Conservation (phyloP, 805 yeast genomes). For the Lipomyces chichibuensis region DNA sequence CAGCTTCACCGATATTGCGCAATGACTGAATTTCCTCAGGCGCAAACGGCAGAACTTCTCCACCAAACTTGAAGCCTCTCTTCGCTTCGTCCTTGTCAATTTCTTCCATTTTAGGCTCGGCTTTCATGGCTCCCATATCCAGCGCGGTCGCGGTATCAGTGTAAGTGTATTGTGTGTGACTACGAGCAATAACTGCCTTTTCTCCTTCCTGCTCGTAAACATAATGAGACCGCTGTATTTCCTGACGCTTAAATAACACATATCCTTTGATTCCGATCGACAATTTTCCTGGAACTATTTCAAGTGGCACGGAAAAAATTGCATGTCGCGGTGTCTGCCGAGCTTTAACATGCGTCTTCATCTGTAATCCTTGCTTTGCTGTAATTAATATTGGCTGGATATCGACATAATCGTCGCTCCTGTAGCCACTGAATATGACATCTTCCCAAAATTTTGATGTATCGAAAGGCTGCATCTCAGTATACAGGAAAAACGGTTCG, state of each 20-base stretch:
- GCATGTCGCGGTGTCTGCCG: constrained; percentile 66
- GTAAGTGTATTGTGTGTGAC: constrained; percentile 4
- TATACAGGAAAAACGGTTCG: constrained; percentile 63
- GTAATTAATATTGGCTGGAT: constrained; percentile 32
- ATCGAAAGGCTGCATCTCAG: constrained; percentile 48
- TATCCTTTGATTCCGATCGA: constrained; percentile 74
- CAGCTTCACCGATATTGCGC: constrained; percentile 50
- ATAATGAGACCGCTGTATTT: constrained; percentile 52
- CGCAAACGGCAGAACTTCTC: constrained; percentile 49
- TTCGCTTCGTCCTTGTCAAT: constrained; percentile 40
- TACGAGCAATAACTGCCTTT: constrained; percentile 52
- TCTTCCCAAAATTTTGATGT: constrained; percentile 56
- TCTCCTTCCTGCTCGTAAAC: constrained; percentile 59
- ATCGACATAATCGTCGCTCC: background rate
- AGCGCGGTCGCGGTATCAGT: background rate
- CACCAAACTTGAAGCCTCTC: constrained; percentile 54
- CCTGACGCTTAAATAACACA: constrained; percentile 60
- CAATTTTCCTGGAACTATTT: constrained; percentile 57
- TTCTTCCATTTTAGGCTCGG: background rate
- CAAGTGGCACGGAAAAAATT: constrained; percentile 51
- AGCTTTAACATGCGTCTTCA: constrained; percentile 53
- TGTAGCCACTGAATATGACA: constrained; percentile 27
- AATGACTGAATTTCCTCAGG: constrained; percentile 47
- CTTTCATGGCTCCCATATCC: background rate
- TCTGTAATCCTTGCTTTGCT: constrained; percentile 32